Evolutionary conservation across 768 basidiomycete genomes (phyloP), one percentile per base, ranked within the genome.

Genomic region (Russula dissimulans): DNA sequence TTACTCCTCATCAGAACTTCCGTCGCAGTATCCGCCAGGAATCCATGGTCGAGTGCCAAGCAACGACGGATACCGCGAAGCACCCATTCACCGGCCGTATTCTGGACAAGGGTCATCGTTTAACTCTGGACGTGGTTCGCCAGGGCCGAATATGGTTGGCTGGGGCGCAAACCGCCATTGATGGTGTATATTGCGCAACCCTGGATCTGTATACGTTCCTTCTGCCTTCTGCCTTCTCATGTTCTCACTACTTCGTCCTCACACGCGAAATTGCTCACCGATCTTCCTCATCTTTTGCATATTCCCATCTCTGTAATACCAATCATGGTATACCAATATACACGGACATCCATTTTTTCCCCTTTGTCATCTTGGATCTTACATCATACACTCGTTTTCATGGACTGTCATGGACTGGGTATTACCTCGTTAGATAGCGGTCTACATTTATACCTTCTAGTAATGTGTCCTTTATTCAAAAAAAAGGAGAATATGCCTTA

Each of bases 41-140:
- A 70, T 75, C 2, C 79, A 68, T 66, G 80, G 67, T 73, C 79
- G 60, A 65, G 76, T 63, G 56, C 73, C 64, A 57, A 60, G 67
- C 59, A 74, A 8, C 3, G 60, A 75, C 11, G 76, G 73, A 4
- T 76, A 75, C 61, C 74, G 84, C 48, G 82, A 86, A 65, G 85
- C 85, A 5, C 81, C 87, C 1, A 68, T 82, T 1, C 85, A 88
- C 67, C 77, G 87, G 58, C 85, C 84, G 1, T 71, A 77, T 26
- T 67, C 69, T 5, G 63, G 64, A 29, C 63, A 68, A 22, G 68
- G 66, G 5, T 63, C 31, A 41, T 61, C 61, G 41, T 65, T 66
- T 29, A 48, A 60, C 8, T 57, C 67, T 1, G 64, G 66, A 42
- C 65, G 63, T 12, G 57, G 60, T 11, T 64, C 67, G 1, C 57